A percentile compares a stretch with the other conserved stretches of the same genome.
Evolutionary conservation across 805 yeast genomes (phyloP).

Genomic region (Cyberlindnera euphorbiae): DNA sequence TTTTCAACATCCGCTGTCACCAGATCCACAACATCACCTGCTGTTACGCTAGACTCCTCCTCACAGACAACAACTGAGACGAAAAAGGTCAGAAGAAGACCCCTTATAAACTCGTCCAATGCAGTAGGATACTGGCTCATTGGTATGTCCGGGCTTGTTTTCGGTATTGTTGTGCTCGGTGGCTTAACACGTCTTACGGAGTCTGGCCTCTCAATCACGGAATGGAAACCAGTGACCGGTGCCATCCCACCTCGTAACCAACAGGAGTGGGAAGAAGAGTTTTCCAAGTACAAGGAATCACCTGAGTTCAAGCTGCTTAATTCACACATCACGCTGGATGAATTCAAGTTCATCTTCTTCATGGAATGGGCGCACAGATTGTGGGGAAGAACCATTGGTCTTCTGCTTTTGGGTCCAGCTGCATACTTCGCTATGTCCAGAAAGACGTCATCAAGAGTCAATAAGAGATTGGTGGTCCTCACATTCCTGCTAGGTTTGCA

Average conservation of each 20-base stretch:
- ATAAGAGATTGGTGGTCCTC: constrained; percentile 63
- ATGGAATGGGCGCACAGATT: constrained; percentile 98
- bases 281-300: constrained; percentile 70
- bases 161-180: constrained; percentile 94
- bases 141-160: constrained; percentile 82
- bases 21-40: constrained; percentile 2
- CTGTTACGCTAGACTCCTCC: neutral
- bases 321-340: constrained; percentile 83
- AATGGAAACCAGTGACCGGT: constrained; percentile 98
- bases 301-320: constrained; percentile 91
- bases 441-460: constrained; percentile 62
- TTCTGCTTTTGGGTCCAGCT: constrained; percentile 79
- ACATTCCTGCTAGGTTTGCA: constrained; percentile 82
- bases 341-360: constrained; percentile 87
- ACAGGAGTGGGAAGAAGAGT: constrained; percentile 82
- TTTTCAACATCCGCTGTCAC: constrained; percentile 10
- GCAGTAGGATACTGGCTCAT: constrained; percentile 83
- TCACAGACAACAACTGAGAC: constrained; percentile 2
- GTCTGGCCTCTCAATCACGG: constrained; percentile 93
- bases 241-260: constrained; percentile 81
- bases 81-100: constrained; percentile 16
- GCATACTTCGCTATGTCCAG: constrained; percentile 67
- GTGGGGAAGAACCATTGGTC: constrained; percentile 88
- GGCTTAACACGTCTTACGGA: constrained; percentile 95
- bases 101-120: constrained; percentile 32